Conservation (phyloP, 371 early-diverging fungal species). For the Parasitella parasitica region DNA sequence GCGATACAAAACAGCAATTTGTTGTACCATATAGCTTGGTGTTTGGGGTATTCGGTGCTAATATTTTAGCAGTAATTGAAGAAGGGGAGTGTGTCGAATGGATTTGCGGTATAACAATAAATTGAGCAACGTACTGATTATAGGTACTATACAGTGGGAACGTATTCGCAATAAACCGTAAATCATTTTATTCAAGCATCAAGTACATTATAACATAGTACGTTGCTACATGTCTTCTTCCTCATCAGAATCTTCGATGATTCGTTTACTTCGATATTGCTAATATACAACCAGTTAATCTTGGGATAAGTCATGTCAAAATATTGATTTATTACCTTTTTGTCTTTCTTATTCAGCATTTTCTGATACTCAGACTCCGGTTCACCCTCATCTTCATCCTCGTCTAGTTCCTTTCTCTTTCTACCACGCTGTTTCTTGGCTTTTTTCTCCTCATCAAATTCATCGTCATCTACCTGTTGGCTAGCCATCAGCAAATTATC, state of each 20-base stretch:
- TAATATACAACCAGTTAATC: background rate
- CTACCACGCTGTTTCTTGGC: constrained; percentile 22
- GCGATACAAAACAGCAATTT: too few species aligned
- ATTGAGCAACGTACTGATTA: too few species aligned
- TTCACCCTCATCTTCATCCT: constrained; percentile 22
- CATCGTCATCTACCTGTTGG: constrained; percentile 24
- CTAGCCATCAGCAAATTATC: constrained; percentile 31
- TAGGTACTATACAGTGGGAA: too few species aligned
- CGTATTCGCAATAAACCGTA: too few species aligned
- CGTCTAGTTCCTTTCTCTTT: constrained; percentile 9
- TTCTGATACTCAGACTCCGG: constrained; percentile 4
- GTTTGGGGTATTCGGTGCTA: too few species aligned
- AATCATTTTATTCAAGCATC: too few species aligned
- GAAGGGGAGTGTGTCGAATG: too few species aligned
- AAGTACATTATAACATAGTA: too few species aligned
- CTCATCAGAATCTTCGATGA: constrained; percentile 25
- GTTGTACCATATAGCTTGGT: too few species aligned
- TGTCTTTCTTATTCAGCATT: constrained; percentile 8
- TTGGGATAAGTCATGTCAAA: background rate
- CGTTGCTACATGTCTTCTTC: background rate
- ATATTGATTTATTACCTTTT: constrained; percentile 10
- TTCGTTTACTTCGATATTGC: constrained; percentile 20
- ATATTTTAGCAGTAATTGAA: too few species aligned
- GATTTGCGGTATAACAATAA: too few species aligned
- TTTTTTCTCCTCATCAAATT: constrained; percentile 29